Evolutionary conservation across 164 flowering plant genomes (phyloP).

Genomic region (Umbilicus rupestris): DNA sequence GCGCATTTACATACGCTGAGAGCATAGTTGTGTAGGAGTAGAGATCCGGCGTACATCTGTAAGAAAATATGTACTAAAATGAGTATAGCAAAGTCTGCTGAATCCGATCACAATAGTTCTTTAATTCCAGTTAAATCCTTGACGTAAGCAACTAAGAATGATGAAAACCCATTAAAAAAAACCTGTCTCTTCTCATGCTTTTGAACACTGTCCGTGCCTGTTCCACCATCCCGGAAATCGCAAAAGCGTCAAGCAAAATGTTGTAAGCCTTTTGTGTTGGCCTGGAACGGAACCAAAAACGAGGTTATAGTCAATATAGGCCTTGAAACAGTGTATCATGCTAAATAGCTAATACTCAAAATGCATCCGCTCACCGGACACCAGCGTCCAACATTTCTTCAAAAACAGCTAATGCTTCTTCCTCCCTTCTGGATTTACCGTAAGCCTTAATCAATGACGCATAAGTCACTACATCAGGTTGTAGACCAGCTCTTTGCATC

Average conservation of each 20-base stretch:
- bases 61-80: background rate
- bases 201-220: slow-evolving; percentile 80
- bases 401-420: slow-evolving; percentile 92
- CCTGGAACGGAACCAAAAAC: slow-evolving; percentile 28
- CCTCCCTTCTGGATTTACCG: slow-evolving; percentile 95
- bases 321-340: background rate
- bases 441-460: slow-evolving; percentile 80
- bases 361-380: slow-evolving; percentile 48
- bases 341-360: background rate
- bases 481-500: slow-evolving; percentile 89
- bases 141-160: too few species aligned
- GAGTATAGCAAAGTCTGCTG: background rate
- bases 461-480: slow-evolving; percentile 94
- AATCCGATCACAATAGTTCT: background rate
- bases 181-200: slow-evolving; percentile 97
- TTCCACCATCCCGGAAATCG: slow-evolving; percentile 94
- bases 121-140: background rate
- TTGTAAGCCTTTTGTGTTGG: slow-evolving; percentile 92
- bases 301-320: background rate
- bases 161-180: background rate
- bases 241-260: slow-evolving; percentile 93
- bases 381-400: slow-evolving; percentile 98
- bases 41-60: slow-evolving; percentile 75
- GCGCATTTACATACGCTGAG: slow-evolving; percentile 81
- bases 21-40: slow-evolving; percentile 89